Evolutionary conservation across 1,284 basidiomycete genomes (phyloP).

Genomic region (Ceraceosorus guamensis): DNA sequence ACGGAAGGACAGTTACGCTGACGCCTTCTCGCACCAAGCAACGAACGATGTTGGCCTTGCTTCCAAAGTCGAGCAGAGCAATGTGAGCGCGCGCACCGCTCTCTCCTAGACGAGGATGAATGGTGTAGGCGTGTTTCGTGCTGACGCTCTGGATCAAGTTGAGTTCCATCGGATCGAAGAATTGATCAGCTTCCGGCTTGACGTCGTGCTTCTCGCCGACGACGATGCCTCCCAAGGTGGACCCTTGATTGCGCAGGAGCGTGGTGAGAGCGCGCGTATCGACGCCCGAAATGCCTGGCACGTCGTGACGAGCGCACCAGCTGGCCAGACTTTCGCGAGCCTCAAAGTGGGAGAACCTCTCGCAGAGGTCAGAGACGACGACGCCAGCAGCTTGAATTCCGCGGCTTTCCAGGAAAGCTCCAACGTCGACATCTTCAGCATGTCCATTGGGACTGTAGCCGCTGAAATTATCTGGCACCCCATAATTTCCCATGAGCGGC

Average conservation of each 20-base stretch:
- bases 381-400: constrained; percentile 86
- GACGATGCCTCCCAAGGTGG: constrained; percentile 84
- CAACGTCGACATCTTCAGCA: constrained; percentile 54
- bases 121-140: constrained; percentile 71
- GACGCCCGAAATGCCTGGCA: constrained; percentile 91
- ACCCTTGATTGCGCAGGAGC: constrained; percentile 89
- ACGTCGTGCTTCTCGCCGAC: constrained; percentile 67
- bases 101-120: constrained; percentile 73
- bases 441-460: constrained; percentile 51
- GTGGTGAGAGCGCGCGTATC: constrained; percentile 94
- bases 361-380: constrained; percentile 87
- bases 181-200: constrained; percentile 51
- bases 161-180: constrained; percentile 78
- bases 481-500: constrained; percentile 97
- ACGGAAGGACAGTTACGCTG: constrained; percentile 87
- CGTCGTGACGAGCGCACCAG: constrained; percentile 83
- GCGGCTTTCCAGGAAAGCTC: constrained; percentile 66
- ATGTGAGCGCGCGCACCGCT: constrained; percentile 60
- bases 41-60: constrained; percentile 93
- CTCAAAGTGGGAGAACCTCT: constrained; percentile 87
- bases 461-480: constrained; percentile 70
- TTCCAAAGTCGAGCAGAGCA: constrained; percentile 92
- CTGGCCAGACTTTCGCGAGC: constrained; percentile 86
- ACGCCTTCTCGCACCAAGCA: constrained; percentile 83
- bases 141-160: constrained; percentile 92